These are phyloP conservation scores for Penicillium sp. DNA, from an alignment of 2,329 filamentous ascomycete genomes.

Conservation along the genomic window DNA sequence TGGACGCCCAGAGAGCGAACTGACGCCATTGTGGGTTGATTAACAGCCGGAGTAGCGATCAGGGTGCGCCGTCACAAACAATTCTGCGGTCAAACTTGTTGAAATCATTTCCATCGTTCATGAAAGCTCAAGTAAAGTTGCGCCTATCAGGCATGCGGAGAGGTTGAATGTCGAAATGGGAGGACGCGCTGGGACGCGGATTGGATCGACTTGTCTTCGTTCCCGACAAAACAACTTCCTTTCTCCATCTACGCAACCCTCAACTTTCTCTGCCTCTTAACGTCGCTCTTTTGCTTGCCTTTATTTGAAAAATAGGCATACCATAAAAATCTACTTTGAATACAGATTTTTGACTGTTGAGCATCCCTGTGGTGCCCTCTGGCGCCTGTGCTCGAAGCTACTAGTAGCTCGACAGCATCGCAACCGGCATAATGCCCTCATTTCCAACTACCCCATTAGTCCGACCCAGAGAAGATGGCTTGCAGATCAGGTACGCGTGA, in stretches of 20 bases:
- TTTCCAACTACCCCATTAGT: slow-evolving; percentile 41
- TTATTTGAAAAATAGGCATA: neutral
- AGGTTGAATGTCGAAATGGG: slow-evolving; percentile 17
- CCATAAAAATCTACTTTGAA: neutral
- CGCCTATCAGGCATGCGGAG: slow-evolving; percentile 12
- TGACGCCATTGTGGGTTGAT: slow-evolving; percentile 68
- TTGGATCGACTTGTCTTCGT: slow-evolving; percentile 20
- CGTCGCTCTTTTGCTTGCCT: neutral
- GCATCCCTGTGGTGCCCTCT: slow-evolving; percentile 14
- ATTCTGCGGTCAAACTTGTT: slow-evolving; percentile 23
- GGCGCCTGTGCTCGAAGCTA: slow-evolving; percentile 20
- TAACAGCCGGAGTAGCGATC: slow-evolving; percentile 22
- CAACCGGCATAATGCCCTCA: slow-evolving; percentile 32
- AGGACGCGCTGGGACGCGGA: slow-evolving; percentile 34
- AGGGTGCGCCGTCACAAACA: slow-evolving; percentile 22
- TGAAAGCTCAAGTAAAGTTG: slow-evolving; percentile 4
- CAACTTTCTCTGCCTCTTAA: slow-evolving; percentile 10
- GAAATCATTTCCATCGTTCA: slow-evolving; percentile 31
- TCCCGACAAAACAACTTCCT: slow-evolving; percentile 30
- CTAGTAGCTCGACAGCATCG: slow-evolving; percentile 8
- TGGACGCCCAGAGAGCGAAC: slow-evolving; percentile 90
- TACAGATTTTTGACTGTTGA: neutral
- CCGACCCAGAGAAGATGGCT: slow-evolving; percentile 39
- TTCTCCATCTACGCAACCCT: slow-evolving; percentile 17
- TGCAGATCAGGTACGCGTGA: slow-evolving; percentile 43